Evolutionary conservation across 2,329 filamentous ascomycete genomes (phyloP), one percentile per base, ranked within the genome.

Genomic region (Bipolaris sorokiniana): DNA sequence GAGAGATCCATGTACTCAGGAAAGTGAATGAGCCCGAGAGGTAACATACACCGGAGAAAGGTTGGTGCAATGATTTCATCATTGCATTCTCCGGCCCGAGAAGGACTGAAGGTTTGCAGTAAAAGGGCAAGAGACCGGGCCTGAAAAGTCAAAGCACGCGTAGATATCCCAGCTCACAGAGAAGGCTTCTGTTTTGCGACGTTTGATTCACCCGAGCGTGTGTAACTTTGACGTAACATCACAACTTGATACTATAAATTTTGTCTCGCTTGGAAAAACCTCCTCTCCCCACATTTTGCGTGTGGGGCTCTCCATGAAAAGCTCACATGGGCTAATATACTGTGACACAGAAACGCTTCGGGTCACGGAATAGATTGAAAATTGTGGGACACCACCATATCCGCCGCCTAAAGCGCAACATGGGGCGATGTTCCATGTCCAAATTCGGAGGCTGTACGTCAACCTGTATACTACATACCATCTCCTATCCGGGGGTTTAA

Each of bases 1-100:
- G 69, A 37, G 10, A 71, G 68, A 18, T 56, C 36, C 45, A 52
- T 65, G 62, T 57, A 62, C 10, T 61, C 64, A 47, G 42, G 22
- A 52, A 58, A 51, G 53, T 52, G 42, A 36, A 52, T 44, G 37
- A 4, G 37, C 18, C 20, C 16, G 36, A 31, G 31, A 36, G 9
- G 34, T 10, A 18, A 20, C 7, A 23, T 47, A 6, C 9, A 10
- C 31, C n/a, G 10, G 22, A 15, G 11, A 28, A 26, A 31, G 16
- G 23, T 16, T 44, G 3, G 26, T 44, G 15, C 13, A 7, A 9
- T 16, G 15, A n/a, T 44, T 15, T 7, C 16, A 9, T 44, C 3
- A 6, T 11, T 7, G 20, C 20, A 40, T 20, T 40, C 37, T 5
- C 1, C 9, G 20, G 10, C 38, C 23, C 20, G 7, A 41, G 13